Evolutionary conservation across 2,329 filamentous ascomycete genomes (phyloP), one percentile per base, ranked within the genome.

Genomic region (Fusarium miscanthi): DNA sequence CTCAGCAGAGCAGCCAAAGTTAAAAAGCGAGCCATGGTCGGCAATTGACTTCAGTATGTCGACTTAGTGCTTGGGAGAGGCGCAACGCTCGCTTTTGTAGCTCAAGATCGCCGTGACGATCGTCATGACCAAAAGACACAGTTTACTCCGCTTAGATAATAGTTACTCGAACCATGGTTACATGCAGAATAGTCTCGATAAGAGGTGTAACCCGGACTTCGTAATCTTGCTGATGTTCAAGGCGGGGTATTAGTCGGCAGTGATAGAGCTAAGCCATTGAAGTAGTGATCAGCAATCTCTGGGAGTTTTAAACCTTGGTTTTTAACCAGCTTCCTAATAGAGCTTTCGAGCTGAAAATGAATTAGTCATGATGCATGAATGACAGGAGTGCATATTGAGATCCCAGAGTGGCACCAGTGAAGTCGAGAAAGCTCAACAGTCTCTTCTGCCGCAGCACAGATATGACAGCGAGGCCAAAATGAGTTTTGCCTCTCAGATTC

Each of bases 321-420:
- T 21, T 51, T 67, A 42, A 25, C 38, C 52, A 71, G 56, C 63
- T 73, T 71, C 70, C 70, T 66, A 66, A 67, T 56, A 10, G 19
- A 60, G 61, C 6, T 48, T 21, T 40, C 16, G 19, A 41, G 54
- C 17, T 56, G 38, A 57, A 7, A 60, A 30, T 35, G 1, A 25
- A 49, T 58, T 49, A 30, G 31, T 37, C 31, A 58, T 49, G 14
- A 2, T 5, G 46, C 5, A 23, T 23, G n/a, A 14, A 14, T 49
- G 27, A 31, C 42, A 45, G 19, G 17, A 6, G 8, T 9, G 17
- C 7, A 17, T 3, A 3, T 27, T 45, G 25, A 27, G 23, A 45
- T 43, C 6, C 5, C 11, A 25, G 42, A 4, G 42, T 25, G 8
- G 42, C 23, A 43, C 2, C 23, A 8, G 3, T 6, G 7, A 1